Conservation (phyloP, 2,329 filamentous ascomycete species). For the Aureobasidium melanogenum region DNA sequence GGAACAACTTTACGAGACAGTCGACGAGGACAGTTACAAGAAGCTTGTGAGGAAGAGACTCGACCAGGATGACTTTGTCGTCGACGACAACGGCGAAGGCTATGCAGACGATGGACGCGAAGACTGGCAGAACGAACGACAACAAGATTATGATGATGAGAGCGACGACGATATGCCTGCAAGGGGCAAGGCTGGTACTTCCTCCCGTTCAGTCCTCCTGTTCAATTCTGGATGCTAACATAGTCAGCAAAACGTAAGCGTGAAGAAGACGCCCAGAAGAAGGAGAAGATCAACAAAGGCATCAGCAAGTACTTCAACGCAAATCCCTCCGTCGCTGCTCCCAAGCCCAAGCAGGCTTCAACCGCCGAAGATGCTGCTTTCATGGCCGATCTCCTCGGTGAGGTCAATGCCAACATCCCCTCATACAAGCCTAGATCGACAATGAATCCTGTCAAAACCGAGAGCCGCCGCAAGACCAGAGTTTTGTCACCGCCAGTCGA, state of each 20-base stretch:
- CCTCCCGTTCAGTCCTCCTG: background rate
- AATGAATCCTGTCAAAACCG: slow-evolving; percentile 61
- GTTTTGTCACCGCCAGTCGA: slow-evolving; percentile 66
- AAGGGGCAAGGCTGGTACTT: slow-evolving; percentile 48
- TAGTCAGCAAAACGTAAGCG: slow-evolving; percentile 69
- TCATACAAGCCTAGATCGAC: slow-evolving; percentile 40
- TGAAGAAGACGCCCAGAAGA: slow-evolving; percentile 76
- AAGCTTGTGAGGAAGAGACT: slow-evolving; percentile 83
- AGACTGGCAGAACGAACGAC: slow-evolving; percentile 72
- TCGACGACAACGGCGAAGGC: slow-evolving; percentile 94
- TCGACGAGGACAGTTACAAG: slow-evolving; percentile 96
- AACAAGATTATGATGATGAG: slow-evolving; percentile 60
- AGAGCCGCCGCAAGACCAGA: slow-evolving; percentile 68
- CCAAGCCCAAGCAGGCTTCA: slow-evolving; percentile 73
- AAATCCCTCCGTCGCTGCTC: slow-evolving; percentile 42
- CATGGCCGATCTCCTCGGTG: slow-evolving; percentile 71
- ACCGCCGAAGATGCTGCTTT: slow-evolving; percentile 87
- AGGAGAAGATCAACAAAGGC: slow-evolving; percentile 79
- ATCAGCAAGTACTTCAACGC: slow-evolving; percentile 91
- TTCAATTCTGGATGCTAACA: slow-evolving; percentile 12
- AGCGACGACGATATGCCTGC: slow-evolving; percentile 60
- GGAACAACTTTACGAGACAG: slow-evolving; percentile 83
- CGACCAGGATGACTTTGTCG: slow-evolving; percentile 93
- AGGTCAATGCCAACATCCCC: slow-evolving; percentile 72
- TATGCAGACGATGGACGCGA: slow-evolving; percentile 95